Evolutionary conservation across 768 basidiomycete genomes (phyloP).

Genomic region (Paxillus involutus): DNA sequence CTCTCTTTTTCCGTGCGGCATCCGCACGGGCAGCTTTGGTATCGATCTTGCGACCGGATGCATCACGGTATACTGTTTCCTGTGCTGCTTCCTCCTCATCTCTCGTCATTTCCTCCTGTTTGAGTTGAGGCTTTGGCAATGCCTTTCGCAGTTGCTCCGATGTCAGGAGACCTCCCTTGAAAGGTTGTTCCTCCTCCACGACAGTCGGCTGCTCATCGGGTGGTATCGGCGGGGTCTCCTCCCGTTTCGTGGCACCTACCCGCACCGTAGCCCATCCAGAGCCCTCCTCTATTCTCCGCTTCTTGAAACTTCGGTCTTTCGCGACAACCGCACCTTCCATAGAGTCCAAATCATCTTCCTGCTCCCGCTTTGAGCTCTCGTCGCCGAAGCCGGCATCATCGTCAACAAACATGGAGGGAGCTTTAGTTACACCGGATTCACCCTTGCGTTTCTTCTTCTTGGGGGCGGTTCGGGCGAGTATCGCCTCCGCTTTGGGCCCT

Average conservation of each 20-base stretch:
- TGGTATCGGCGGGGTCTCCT: constrained; percentile 51
- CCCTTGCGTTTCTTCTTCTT: constrained; percentile 72
- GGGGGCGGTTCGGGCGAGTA: constrained; percentile 62
- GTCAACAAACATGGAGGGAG: constrained; percentile 48
- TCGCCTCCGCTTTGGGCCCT: constrained; percentile 94
- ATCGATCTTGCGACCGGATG: constrained; percentile 85
- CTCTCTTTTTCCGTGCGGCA: constrained; percentile 75
- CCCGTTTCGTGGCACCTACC: constrained; percentile 42
- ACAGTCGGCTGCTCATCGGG: constrained; percentile 70
- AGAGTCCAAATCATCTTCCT: constrained; percentile 53
- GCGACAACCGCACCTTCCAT: constrained; percentile 70
- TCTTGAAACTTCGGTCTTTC: constrained; percentile 77
- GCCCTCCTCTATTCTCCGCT: constrained; percentile 55
- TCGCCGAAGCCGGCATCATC: constrained; percentile 74
- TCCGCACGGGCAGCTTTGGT: constrained; percentile 83
- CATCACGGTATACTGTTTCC: constrained; percentile 94
- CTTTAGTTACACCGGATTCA: constrained; percentile 20
- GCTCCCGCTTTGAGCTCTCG: constrained; percentile 43
- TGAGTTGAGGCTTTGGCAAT: constrained; percentile 42
- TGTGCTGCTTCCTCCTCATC: constrained; percentile 62
- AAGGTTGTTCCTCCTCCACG: constrained; percentile 46
- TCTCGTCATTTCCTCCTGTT: constrained; percentile 36
- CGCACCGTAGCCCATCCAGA: constrained; percentile 72
- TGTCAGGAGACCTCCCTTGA: constrained; percentile 77
- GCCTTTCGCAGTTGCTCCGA: constrained; percentile 72